Conservation (phyloP, 345 rosid species). For the Erodium maritimum region DNA sequence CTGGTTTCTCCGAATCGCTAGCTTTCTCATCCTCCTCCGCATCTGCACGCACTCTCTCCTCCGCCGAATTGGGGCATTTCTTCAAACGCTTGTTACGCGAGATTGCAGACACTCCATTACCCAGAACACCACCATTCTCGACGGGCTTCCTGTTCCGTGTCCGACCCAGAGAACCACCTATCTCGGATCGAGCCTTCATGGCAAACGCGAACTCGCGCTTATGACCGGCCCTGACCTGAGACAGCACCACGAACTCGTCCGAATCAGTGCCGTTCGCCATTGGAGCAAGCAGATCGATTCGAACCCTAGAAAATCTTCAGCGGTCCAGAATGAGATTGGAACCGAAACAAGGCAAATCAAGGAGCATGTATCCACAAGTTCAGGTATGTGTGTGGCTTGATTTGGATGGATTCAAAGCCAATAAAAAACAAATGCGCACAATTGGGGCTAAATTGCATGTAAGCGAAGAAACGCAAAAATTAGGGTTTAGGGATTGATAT, state of each 20-base stretch:
- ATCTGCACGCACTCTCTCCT: slow-evolving; percentile 10
- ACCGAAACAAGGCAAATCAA: too few relatives aligned
- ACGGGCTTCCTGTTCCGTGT: slow-evolving; percentile 40
- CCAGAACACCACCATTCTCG: slow-evolving; percentile 4
- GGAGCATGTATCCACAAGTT: too few relatives aligned
- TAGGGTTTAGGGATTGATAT: slow-evolving; percentile 18
- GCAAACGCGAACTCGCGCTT: slow-evolving; percentile 88
- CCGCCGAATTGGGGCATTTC: slow-evolving; percentile 2
- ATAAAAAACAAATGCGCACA: too few relatives aligned
- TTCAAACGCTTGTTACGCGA: slow-evolving; percentile 22
- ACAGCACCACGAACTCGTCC: slow-evolving; percentile 37
- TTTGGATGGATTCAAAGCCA: too few relatives aligned
- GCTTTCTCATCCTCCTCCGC: slow-evolving; percentile 7
- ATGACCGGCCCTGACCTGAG: slow-evolving; percentile 57
- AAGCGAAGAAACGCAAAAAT: neutral
- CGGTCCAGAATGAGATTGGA: too few relatives aligned
- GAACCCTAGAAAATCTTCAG: too few relatives aligned
- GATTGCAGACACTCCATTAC: neutral
- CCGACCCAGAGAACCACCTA: slow-evolving; percentile 66
- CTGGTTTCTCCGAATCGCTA: slow-evolving; percentile 6
- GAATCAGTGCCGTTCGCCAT: slow-evolving; percentile 52
- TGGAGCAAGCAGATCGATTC: neutral
- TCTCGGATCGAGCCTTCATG: slow-evolving; percentile 67
- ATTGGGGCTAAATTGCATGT: too few relatives aligned
- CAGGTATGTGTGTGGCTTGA: too few relatives aligned